Percentiles rank a stretch among this genome's conserved stretches.
These are phyloP conservation scores for Chiua sp. DNA, from an alignment of 1,284 basidiomycete species.

Conservation along the genomic window DNA sequence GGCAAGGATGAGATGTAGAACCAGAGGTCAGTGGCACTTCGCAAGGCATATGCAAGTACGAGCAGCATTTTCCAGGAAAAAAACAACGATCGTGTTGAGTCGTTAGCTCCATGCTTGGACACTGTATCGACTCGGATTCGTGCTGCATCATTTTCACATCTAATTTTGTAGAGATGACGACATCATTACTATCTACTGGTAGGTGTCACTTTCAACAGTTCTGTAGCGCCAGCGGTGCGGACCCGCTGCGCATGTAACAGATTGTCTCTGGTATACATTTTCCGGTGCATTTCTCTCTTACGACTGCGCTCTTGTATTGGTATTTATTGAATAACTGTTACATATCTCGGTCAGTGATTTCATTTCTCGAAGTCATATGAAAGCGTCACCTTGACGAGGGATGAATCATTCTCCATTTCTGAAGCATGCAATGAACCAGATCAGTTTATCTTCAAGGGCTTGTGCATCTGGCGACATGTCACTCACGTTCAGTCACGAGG, in stretches of 20 bases:
- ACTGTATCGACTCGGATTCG: no score
- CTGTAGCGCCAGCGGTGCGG: slow-evolving; percentile 35
- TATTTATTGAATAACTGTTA: slow-evolving; percentile 41
- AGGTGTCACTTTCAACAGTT: slow-evolving; percentile 28
- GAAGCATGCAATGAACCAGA: neutral
- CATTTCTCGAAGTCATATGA: neutral
- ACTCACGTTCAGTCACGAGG: slow-evolving; percentile 44
- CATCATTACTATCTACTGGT: no score
- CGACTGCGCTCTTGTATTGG: slow-evolving; percentile 42
- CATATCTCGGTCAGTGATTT: neutral
- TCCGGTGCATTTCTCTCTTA: slow-evolving; percentile 35
- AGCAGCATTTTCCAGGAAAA: no score
- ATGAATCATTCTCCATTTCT: slow-evolving; percentile 42
- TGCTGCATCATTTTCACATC: no score
- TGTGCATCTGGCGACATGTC: neutral
- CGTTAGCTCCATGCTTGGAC: no score
- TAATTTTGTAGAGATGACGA: no score
- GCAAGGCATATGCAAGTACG: no score
- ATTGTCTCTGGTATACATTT: slow-evolving; percentile 47
- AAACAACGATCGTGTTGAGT: no score
- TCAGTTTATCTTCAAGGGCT: neutral
- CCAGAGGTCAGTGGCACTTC: no score
- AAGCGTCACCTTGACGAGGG: neutral
- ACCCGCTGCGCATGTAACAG: slow-evolving; percentile 48
- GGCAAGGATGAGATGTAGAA: no score